Evolutionary conservation across 352 stramenopile species (phyloP).

Genomic region (Globisporangium perplexum): DNA sequence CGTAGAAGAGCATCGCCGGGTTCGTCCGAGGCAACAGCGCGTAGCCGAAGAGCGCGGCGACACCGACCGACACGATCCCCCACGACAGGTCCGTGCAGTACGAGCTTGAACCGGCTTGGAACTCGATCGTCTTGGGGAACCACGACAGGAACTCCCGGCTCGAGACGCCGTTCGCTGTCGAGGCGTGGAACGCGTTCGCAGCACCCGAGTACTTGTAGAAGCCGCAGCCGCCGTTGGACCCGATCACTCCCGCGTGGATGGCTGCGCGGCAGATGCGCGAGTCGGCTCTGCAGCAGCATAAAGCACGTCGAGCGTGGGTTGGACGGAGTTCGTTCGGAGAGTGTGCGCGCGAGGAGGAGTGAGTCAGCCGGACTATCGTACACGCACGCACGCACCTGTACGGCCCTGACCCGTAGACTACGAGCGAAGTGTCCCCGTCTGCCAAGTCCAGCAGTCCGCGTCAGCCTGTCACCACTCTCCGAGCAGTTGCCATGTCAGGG

Average conservation of each 20-base stretch:
- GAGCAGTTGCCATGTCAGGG: too few species aligned
- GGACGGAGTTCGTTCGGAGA: too few species aligned
- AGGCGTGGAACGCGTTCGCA: constrained; percentile 40
- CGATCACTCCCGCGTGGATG: constrained; percentile 69
- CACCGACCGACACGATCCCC: constrained; percentile 45
- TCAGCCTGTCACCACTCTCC: not conserved
- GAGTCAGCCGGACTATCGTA: too few species aligned
- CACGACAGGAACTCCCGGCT: constrained; percentile 49
- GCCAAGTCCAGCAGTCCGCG: not conserved
- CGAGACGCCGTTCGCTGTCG: constrained; percentile 43
- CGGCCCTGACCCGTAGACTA: constrained; percentile 56
- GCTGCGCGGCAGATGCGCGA: constrained; percentile 78
- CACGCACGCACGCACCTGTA: constrained; percentile 33
- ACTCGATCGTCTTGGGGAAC: constrained; percentile 83
- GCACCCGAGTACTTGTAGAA: constrained; percentile 11
- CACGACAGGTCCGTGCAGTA: constrained; percentile 74
- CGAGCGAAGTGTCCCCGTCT: constrained; percentile 63
- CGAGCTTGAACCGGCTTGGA: constrained; percentile 39
- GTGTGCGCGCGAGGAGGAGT: too few species aligned
- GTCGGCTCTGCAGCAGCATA: constrained; percentile 34
- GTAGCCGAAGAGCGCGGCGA: constrained; percentile 34
- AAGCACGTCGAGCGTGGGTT: too few species aligned
- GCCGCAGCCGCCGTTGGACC: constrained; percentile 60
- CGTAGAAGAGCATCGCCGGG: constrained; percentile 39
- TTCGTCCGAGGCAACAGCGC: constrained; percentile 42